Base-by-base conservation (phyloP, 108 stramenopile genomes). In the Bacterosira constricta region DNA sequence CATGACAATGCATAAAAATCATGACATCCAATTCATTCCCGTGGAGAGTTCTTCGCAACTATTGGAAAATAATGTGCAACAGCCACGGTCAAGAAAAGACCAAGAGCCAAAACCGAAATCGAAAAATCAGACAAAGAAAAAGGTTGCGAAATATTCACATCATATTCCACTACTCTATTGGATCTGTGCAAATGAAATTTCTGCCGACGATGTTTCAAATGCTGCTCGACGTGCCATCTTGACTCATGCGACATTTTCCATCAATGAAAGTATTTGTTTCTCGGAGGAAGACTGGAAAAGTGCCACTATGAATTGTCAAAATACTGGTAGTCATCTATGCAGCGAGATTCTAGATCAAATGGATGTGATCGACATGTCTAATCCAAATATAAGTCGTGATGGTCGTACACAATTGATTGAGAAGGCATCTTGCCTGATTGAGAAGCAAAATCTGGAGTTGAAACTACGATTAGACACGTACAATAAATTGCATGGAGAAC, bases 291-390 rank as follows among this genome's bases (percentile, higher is more conserved):
- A 58, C 18, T 69, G 68, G 76, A 32, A 42, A 21, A 41, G 30
- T 47, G 21, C 17, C 29, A 23, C 47, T 26, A 34, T 30, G 18
- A 38, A 17, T 30, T 44, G 11, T 50, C 21, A 6, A 45, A 4
- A 29, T 5, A 20, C 18, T 29, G 41, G n/a, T 53, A 21, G 25
- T 57, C 59, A 55, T 21, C 2, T 2, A 18, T 59, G 3, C 18
- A 12, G 46, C 42, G 37, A 64, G 20, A 13, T 23, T 1, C 56
- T 63, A 27, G 46, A 49, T 1, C 9, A 38, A 11, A 3, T 64
- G 17, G 77, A 71, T 15, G 63, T 66, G 23, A 71, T 79, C 31
- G 69, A 70, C 26, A 66, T 79, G 47, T 65, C 77, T 13, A 71
- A 79, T 52, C 69, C 77, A 37, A 71, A 71, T 30, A 71, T 79